Conservation (phyloP, 805 yeast species). For the Zygoascus tannicola region DNA sequence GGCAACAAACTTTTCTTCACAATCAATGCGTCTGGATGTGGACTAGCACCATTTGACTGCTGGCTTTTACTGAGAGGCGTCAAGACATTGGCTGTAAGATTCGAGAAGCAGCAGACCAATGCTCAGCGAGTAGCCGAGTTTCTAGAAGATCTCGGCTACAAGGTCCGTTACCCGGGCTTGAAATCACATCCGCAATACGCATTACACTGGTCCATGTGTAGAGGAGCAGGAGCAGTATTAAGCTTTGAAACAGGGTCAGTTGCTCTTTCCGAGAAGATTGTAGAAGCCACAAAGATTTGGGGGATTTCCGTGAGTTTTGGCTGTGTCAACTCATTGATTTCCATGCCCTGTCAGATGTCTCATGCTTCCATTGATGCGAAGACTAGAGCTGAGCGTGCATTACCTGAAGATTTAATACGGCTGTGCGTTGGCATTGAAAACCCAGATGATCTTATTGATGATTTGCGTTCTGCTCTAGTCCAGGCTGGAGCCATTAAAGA, state of each 20-base stretch:
- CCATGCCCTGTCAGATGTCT: slow-evolving; percentile 93
- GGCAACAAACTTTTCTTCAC: slow-evolving; percentile 66
- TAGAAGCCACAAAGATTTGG: slow-evolving; percentile 66
- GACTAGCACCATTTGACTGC: slow-evolving; percentile 83
- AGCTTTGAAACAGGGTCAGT: slow-evolving; percentile 81
- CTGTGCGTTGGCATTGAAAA: slow-evolving; percentile 89
- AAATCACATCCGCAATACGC: slow-evolving; percentile 73
- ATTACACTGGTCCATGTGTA: slow-evolving; percentile 64
- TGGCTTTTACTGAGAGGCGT: slow-evolving; percentile 86
- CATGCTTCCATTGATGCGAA: slow-evolving; percentile 93
- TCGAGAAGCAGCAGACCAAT: slow-evolving; percentile 81
- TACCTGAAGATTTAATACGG: slow-evolving; percentile 87
- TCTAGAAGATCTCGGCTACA: slow-evolving; percentile 57
- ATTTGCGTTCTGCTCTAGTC: slow-evolving; percentile 58
- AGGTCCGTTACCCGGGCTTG: slow-evolving; percentile 81
- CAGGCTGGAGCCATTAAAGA: slow-evolving; percentile 15
- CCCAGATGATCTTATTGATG: slow-evolving; percentile 70
- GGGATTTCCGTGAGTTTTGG: slow-evolving; percentile 92
- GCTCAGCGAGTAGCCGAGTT: slow-evolving; percentile 68
- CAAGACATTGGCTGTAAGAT: slow-evolving; percentile 76
- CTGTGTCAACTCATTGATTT: slow-evolving; percentile 82
- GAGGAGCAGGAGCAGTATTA: slow-evolving; percentile 84
- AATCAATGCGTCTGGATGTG: slow-evolving; percentile 85
- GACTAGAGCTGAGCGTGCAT: slow-evolving; percentile 75
- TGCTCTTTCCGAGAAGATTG: slow-evolving; percentile 55